Base-by-base conservation (phyloP, 805 yeast genomes). In the Tetrapisispora pingtungensis region DNA sequence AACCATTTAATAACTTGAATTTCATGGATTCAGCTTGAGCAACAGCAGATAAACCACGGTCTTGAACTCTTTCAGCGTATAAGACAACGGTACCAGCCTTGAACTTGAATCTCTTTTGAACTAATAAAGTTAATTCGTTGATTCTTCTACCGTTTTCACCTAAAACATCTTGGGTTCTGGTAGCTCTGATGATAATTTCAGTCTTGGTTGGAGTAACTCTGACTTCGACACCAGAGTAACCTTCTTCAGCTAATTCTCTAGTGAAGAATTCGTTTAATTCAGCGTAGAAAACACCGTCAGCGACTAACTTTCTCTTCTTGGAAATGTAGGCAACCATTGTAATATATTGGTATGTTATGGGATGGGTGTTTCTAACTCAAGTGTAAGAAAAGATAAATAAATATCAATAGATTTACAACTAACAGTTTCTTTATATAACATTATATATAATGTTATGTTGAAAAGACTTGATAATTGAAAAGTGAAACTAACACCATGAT, bases 261-360 rank as follows among this genome's bases (percentile, higher is more conserved):
- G 97, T 87, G 88, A 93, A 93, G 93, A 93, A 93, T 80, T 93
- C 98, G 82, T 93, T 93, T 70, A 93, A 78, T 80, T 93, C 98
- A 74, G 98, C 98, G 95, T 83, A 93, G 82, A 93, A 87, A 68
- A 93, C 98, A 86, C 98, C 98, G 81, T 93, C 98, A 75, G 96
- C 96, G 71, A 93, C 97, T 70, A 89, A 84, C 89, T 89, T 89
- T 86, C 97, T 89, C 80, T 87, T 90, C 79, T 87, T 86, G 69
- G 97, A 90, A 73, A 89, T 84, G 68, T 75, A 69, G 48, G 69
- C 70, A 52, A 64, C 68, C 68, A 65, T 64, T 53, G 49, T 57
- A 35, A 39, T 39, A 31, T 31, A 40, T 38, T 30, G 34, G 18
- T 38, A 30, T 38, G 40, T 37, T 37, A 37, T 37, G 48, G 45